Conservation (phyloP, 2,329 filamentous ascomycete species). For the Colletotrichum sp. region DNA sequence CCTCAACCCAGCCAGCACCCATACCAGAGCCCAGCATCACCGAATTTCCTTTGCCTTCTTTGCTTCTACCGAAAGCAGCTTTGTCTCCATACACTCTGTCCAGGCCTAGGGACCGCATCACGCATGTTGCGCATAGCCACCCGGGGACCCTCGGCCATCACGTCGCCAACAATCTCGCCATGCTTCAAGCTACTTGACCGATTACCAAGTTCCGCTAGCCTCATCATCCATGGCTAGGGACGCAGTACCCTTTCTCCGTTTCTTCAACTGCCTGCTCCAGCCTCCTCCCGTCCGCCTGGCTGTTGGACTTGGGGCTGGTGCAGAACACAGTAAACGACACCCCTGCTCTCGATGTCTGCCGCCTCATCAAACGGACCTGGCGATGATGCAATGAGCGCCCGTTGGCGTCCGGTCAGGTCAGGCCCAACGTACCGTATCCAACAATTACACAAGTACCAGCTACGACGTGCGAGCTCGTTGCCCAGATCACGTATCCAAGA, state of each 20-base stretch:
- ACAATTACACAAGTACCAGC: neutral
- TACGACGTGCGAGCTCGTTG: neutral
- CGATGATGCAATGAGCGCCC: constrained; percentile 3
- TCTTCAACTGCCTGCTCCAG: neutral
- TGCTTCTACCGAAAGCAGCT: neutral
- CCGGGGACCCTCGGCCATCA: neutral
- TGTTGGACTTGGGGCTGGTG: neutral
- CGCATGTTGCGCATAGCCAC: neutral
- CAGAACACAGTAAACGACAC: neutral
- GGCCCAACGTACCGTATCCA: neutral
- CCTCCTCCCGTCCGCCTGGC: neutral
- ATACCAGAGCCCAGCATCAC: neutral
- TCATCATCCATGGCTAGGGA: neutral
- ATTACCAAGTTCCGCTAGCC: neutral
- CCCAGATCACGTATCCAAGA: neutral
- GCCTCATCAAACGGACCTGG: neutral
- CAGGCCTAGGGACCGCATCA: neutral
- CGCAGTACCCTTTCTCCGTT: neutral
- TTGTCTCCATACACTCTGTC: neutral
- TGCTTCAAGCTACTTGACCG: neutral
- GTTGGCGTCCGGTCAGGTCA: neutral
- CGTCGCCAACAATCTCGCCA: neutral
- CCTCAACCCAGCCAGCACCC: neutral
- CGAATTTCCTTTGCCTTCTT: neutral
- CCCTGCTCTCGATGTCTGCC: neutral